These are phyloP conservation scores for Gloeophyllum trabeum DNA, from an alignment of 768 basidiomycete species.

Conservation along the genomic window DNA sequence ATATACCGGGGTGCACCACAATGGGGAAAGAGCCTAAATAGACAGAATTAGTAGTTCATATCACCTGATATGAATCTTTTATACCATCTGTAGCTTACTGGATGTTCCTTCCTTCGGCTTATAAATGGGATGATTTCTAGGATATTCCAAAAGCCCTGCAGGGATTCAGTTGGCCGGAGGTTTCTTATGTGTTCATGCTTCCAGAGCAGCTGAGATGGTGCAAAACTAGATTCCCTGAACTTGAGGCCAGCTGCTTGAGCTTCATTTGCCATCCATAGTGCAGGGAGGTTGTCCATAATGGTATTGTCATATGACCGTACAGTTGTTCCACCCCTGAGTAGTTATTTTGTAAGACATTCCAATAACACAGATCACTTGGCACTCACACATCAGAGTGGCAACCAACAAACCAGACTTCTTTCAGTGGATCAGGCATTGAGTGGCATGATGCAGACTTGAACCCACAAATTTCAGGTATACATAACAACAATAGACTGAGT, in stretches of 20 bases:
- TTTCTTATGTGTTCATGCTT: neutral
- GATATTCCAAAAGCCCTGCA: neutral
- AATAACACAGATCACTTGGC: neutral
- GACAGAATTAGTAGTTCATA: neutral
- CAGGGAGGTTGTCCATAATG: neutral
- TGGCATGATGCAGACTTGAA: no score
- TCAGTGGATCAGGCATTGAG: no score
- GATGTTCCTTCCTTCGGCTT: neutral
- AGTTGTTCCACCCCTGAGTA: no score
- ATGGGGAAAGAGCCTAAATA: neutral
- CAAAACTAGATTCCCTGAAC: neutral
- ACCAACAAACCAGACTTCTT: conserved; percentile 33
- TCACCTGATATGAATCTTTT: neutral
- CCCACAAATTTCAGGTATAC: no score
- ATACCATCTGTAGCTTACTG: neutral
- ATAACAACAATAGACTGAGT: no score
- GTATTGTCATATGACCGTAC: neutral
- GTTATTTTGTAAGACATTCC: neutral
- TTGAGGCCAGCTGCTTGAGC: neutral
- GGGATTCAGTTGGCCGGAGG: neutral
- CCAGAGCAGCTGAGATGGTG: neutral
- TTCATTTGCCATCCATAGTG: neutral
- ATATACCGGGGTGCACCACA: neutral
- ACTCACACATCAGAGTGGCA: conserved; percentile 27
- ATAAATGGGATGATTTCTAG: conserved; percentile 3